phyloP scores from a whole-genome alignment of 352 stramenopile species.

The Phytophthora chlamydospora region DNA sequence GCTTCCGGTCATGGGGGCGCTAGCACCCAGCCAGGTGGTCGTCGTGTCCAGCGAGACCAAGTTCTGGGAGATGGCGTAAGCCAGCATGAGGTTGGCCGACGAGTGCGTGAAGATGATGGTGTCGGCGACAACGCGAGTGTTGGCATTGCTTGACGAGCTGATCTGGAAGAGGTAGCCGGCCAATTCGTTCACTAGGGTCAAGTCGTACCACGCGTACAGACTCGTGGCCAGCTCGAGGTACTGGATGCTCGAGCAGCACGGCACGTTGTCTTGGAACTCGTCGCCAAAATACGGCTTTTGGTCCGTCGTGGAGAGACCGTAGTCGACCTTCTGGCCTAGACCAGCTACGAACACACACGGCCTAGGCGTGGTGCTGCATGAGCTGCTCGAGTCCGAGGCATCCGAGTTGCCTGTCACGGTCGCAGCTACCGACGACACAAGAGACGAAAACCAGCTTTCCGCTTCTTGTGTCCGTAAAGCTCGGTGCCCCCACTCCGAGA shows the following conservation, averaged over 20 bases:
- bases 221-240: conserved; percentile 52
- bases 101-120: conserved; percentile 65
- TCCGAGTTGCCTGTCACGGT: conserved; percentile 2
- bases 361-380: conserved; percentile 38
- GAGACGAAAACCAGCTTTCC: conserved; percentile 17
- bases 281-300: conserved; percentile 46
- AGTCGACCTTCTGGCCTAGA: conserved; percentile 36
- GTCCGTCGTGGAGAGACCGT: conserved; percentile 26
- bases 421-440: conserved; percentile 10
- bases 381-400: conserved; percentile 22
- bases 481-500: conserved; percentile 17
- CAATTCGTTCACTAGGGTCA: conserved; percentile 34
- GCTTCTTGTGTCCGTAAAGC: conserved; percentile 17
- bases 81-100: conserved; percentile 57
- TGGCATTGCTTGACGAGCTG: conserved; percentile 33
- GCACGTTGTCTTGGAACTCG: conserved; percentile 46
- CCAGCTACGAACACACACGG: conserved; percentile 62
- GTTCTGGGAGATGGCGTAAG: conserved; percentile 36
- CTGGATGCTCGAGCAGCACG: conserved; percentile 59
- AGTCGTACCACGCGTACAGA: conserved; percentile 50
- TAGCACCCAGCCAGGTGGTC: conserved; percentile 37
- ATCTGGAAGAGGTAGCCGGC: conserved; percentile 35
- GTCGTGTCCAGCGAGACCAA: conserved; percentile 31
- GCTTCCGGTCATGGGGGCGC: conserved; percentile 36
- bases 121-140: conserved; percentile 40